Conservation (phyloP, 108 stramenopile genomes). For the Fragilariopsis cylindrus region DNA sequence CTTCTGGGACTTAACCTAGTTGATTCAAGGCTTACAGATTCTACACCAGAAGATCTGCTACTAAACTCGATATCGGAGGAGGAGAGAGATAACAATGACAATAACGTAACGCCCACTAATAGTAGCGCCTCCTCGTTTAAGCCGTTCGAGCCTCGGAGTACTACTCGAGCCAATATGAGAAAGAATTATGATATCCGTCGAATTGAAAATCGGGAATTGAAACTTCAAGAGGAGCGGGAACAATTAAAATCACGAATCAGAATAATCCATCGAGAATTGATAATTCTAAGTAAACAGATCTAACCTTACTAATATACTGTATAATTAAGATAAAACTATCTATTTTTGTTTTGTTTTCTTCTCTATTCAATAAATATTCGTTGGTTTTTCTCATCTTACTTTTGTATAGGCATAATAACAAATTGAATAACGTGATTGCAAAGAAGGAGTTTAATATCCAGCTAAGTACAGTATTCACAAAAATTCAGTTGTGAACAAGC, state of each 20-base stretch:
- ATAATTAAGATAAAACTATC: not conserved
- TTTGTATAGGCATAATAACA: too few relatives aligned
- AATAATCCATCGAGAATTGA: slow-evolving; percentile 30
- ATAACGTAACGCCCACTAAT: slow-evolving; percentile 19
- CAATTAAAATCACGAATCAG: slow-evolving; percentile 23
- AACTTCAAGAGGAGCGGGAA: slow-evolving; percentile 16
- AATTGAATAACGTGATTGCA: too few relatives aligned
- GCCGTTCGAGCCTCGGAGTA: slow-evolving; percentile 44
- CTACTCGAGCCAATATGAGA: slow-evolving; percentile 44
- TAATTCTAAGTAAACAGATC: slow-evolving; percentile 26
- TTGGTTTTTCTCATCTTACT: too few relatives aligned
- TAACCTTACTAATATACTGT: slow-evolving; percentile 6
- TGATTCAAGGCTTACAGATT: not conserved
- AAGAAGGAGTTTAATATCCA: too few relatives aligned
- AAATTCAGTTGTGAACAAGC: too few relatives aligned
- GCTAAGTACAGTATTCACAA: too few relatives aligned
- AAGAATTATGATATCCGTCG: slow-evolving; percentile 41
- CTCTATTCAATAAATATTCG: not conserved
- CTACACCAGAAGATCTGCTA: too few relatives aligned
- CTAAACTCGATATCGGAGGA: too few relatives aligned
- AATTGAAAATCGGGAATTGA: slow-evolving; percentile 14
- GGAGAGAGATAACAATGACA: not conserved
- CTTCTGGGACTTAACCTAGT: slow-evolving; percentile 6
- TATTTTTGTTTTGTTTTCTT: not conserved
- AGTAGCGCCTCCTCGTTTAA: not conserved